phyloP scores from a whole-genome alignment of 106 monocot genomes.

The Apostasia ramifera region DNA sequence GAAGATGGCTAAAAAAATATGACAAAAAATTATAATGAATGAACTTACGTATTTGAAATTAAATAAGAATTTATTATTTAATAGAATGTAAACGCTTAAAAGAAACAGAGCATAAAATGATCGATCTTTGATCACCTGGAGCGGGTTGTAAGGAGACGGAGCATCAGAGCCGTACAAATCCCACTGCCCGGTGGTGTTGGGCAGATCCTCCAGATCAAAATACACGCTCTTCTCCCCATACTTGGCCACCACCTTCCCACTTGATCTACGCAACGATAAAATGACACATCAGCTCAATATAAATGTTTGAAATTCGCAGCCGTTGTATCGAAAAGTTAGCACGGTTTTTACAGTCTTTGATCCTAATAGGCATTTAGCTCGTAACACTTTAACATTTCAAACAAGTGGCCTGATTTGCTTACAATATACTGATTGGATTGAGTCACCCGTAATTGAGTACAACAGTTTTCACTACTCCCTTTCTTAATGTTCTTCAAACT shows the following conservation, averaged over 20 bases:
- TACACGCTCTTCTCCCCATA: conserved; percentile 97
- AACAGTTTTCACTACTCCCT: not conserved
- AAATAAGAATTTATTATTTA: no score
- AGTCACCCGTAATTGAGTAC: no score
- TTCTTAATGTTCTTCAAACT: not conserved
- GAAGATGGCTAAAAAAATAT: no score
- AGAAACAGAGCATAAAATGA: no score
- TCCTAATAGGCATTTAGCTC: no score
- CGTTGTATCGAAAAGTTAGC: no score
- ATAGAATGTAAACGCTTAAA: no score
- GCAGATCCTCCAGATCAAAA: conserved; percentile 86
- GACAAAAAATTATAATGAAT: no score
- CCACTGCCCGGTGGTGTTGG: conserved; percentile 98
- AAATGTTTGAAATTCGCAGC: no score
- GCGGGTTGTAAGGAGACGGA: conserved; percentile 86
- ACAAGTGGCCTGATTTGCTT: not conserved
- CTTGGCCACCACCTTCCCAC: conserved; percentile 45
- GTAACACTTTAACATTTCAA: not conserved
- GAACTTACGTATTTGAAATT: no score
- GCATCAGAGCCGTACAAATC: conserved; percentile 89
- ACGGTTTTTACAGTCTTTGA: no score
- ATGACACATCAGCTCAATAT: no score
- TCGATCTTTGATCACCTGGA: conserved; percentile 44
- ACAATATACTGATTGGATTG: not conserved
- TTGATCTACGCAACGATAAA: conserved; percentile 6